A percentile compares a stretch with the other conserved stretches of the same genome.
Conservation (phyloP, 2,329 filamentous ascomycete genomes). For the Epichloe typhina region DNA sequence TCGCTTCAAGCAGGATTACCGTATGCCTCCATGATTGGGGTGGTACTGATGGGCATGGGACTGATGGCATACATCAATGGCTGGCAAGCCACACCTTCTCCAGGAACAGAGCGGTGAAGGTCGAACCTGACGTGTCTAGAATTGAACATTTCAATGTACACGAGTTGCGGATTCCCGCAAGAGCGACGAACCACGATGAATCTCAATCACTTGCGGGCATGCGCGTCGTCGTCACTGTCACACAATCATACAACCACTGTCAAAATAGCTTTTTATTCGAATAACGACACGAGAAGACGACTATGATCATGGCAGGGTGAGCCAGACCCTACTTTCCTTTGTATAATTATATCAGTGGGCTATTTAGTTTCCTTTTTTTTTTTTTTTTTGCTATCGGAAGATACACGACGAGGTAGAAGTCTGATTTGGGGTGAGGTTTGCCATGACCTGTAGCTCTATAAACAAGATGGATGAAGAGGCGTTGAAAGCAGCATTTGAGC, state of each 20-base stretch:
- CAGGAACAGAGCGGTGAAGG: constrained; percentile 20
- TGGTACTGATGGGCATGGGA: constrained; percentile 69
- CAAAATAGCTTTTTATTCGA: constrained; percentile 7
- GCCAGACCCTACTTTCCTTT: constrained; percentile 7
- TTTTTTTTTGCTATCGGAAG: neutral
- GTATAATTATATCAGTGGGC: constrained; percentile 3
- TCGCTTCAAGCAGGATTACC: constrained; percentile 44
- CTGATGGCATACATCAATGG: constrained; percentile 80
- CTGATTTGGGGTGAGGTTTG: neutral
- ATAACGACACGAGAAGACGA: constrained; percentile 9
- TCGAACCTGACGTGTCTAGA: neutral
- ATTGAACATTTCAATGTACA: neutral
- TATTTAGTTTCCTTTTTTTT: neutral
- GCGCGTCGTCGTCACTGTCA: neutral
- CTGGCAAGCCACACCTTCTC: constrained; percentile 43
- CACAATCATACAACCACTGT: constrained; percentile 5
- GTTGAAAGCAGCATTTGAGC: neutral
- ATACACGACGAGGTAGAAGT: neutral
- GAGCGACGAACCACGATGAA: neutral
- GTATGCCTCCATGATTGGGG: constrained; percentile 71
- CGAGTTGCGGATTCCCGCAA: neutral
- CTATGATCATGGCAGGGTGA: constrained; percentile 6
- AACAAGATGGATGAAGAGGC: neutral
- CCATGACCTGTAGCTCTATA: neutral
- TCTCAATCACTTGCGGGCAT: neutral